These are phyloP conservation scores for Tulasnella sp. DNA, from an alignment of 768 basidiomycete genomes.

Conservation along the genomic window DNA sequence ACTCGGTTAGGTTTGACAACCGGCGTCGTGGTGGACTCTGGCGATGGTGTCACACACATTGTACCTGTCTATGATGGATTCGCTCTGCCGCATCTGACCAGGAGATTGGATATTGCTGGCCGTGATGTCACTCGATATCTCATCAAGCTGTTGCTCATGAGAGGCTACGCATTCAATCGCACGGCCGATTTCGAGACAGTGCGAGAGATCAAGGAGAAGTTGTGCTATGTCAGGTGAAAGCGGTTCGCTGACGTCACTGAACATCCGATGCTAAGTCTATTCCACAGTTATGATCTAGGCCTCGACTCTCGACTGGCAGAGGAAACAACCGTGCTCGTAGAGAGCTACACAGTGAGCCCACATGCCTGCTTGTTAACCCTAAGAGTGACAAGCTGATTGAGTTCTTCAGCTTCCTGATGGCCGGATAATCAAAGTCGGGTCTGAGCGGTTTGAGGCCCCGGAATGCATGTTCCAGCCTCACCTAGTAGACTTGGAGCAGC, in stretches of 20 bases:
- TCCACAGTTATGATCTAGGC: constrained; percentile 82
- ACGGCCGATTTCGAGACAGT: constrained; percentile 99
- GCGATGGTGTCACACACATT: constrained; percentile 98
- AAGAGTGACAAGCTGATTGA: not conserved
- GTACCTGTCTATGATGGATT: constrained; percentile 98
- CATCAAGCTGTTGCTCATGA: constrained; percentile 98
- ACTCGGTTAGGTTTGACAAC: constrained; percentile 72
- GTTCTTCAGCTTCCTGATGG: constrained; percentile 78
- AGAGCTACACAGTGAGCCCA: constrained; percentile 76
- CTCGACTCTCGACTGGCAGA: constrained; percentile 86
- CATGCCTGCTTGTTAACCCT: not conserved
- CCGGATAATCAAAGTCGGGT: constrained; percentile 91
- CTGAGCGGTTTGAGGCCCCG: constrained; percentile 96
- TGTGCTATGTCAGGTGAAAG: constrained; percentile 88
- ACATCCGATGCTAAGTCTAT: constrained; percentile 4
- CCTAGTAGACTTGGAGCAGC: constrained; percentile 92
- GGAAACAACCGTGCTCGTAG: constrained; percentile 92
- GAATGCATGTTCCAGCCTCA: constrained; percentile 99
- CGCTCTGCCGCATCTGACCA: constrained; percentile 87
- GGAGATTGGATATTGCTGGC: constrained; percentile 92
- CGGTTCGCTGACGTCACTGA: not conserved
- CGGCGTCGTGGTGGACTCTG: constrained; percentile 97
- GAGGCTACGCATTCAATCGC: constrained; percentile 99
- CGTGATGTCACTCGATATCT: constrained; percentile 97
- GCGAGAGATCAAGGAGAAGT: constrained; percentile 94